Percentiles rank a stretch among this genome's conserved stretches.
These are phyloP conservation scores for Candida suzukii DNA, from an alignment of 805 yeast genomes.

Conservation along the genomic window DNA sequence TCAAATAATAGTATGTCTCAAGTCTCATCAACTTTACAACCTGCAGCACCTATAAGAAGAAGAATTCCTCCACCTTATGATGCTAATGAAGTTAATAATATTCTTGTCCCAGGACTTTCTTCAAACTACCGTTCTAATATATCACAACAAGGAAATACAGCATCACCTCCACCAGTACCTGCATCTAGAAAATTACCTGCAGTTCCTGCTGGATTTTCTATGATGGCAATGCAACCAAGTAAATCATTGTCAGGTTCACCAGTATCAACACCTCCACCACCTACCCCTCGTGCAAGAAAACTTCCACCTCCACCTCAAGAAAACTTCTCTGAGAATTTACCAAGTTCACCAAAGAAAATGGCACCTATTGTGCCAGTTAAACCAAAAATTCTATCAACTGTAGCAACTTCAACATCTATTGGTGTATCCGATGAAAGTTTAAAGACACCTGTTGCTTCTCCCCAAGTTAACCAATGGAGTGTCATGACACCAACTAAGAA, in stretches of 20 bases:
- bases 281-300: slow-evolving; percentile 23
- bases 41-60: slow-evolving; percentile 9
- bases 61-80: slow-evolving; percentile 6
- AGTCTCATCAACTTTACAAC: too few relatives aligned
- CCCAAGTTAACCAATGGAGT: slow-evolving; percentile 13
- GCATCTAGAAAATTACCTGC: slow-evolving; percentile 8
- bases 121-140: neutral
- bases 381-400: slow-evolving; percentile 18
- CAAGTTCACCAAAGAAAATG: slow-evolving; percentile 7
- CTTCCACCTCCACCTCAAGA: neutral
- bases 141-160: neutral
- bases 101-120: neutral
- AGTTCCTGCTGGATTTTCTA: slow-evolving; percentile 7
- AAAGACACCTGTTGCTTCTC: neutral
- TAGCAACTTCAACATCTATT: slow-evolving; percentile 1
- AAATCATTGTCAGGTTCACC: slow-evolving; percentile 22
- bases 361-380: slow-evolving; percentile 27
- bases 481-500: slow-evolving; percentile 26
- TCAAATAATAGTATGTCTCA: too few relatives aligned
- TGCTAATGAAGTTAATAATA: neutral
- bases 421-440: neutral
- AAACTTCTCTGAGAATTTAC: neutral
- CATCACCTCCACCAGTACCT: slow-evolving; percentile 7
- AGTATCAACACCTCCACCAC: slow-evolving; percentile 35
- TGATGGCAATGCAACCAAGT: slow-evolving; percentile 24